Evolutionary conservation across 2,329 filamentous ascomycete species (phyloP).

Genomic region (Alternaria atra): DNA sequence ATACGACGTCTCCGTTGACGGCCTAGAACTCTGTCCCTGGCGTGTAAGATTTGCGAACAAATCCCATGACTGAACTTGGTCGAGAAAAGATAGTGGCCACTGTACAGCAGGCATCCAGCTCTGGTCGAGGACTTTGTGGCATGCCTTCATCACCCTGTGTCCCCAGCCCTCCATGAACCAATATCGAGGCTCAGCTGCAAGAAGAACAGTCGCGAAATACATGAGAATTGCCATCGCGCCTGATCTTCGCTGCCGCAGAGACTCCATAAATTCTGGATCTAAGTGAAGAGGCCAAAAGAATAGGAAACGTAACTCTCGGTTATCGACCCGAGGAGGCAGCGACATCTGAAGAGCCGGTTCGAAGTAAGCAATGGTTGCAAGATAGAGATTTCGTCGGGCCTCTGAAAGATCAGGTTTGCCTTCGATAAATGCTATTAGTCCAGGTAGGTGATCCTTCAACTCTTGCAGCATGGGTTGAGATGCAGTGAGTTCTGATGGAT

Average conservation of each 20-base stretch:
- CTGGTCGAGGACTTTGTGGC: constrained; percentile 33
- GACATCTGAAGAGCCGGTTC: constrained; percentile 31
- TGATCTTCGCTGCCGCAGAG: constrained; percentile 44
- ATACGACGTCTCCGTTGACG: not conserved
- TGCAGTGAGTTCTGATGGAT: constrained; percentile 30
- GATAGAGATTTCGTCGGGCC: constrained; percentile 23
- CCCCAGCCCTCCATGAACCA: constrained; percentile 54
- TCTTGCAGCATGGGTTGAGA: constrained; percentile 41
- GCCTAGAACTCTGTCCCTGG: not conserved
- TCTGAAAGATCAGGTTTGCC: constrained; percentile 28
- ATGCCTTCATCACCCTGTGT: constrained; percentile 35
- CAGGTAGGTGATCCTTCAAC: constrained; percentile 31
- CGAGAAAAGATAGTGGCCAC: constrained; percentile 39
- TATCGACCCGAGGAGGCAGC: constrained; percentile 36
- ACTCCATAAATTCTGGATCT: constrained; percentile 39
- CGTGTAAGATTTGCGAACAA: constrained; percentile 10
- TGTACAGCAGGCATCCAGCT: constrained; percentile 35
- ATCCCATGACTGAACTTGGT: constrained; percentile 14
- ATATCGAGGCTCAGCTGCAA: constrained; percentile 45
- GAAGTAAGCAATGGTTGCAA: constrained; percentile 29
- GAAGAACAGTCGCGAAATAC: constrained; percentile 50
- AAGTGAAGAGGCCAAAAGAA: constrained; percentile 53
- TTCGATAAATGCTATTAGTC: constrained; percentile 32
- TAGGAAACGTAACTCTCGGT: constrained; percentile 47
- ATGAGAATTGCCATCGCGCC: constrained; percentile 51